Evolutionary conservation across 1,284 basidiomycete genomes (phyloP), one percentile per base, ranked within the genome.

Genomic region (Cryptococcus sp.): DNA sequence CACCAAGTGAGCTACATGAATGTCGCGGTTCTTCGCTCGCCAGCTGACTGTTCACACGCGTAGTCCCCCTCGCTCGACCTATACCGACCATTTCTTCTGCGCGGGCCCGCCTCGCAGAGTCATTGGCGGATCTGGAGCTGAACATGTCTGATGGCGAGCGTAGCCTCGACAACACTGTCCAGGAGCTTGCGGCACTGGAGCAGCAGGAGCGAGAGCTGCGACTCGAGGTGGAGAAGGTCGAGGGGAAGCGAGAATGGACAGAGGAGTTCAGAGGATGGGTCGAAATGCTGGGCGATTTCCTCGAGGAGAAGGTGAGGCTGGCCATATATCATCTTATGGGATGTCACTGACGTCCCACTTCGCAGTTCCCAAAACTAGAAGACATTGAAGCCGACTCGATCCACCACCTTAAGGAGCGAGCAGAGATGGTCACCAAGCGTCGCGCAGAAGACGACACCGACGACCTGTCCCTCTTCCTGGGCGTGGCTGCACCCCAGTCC

Each of bases 181-280:
- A 82, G 53, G 91, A 97, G 67, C 81, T 85, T n/a, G 75, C 79
- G 0, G 82, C 86, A 59, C 79, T 95, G 1, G 86, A 90, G 48
- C 73, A 80, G 21, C 85, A 91, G 55, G 92, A 95, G 72, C 78
- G 77, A 18, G 89, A 92, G 61, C 80, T 97, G 74, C 82, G 91
- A 15, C 80, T 83, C 28, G 86, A 94, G 80, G 87, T 96, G 3
- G 82, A 82, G 45, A 81, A 81, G 56, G 87, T 90, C 0, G 92
- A 93, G 70, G 82, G 80, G 46, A 95, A 95, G 75, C 80, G 88
- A 46, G 85, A 87, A 44, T 97, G 91, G 91, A 93, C 95, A 64
- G 80, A 80, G 15, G 85, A 85, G 52, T 91, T 97, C 78, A 82
- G 82, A 57, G 87, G 88, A 42, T 94, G 90, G 87, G 80, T 94